A percentile compares a stretch with the other conserved stretches of the same genome.
Evolutionary conservation across 2,329 filamentous ascomycete genomes (phyloP).

Genomic region (Botrytis deweyae): DNA sequence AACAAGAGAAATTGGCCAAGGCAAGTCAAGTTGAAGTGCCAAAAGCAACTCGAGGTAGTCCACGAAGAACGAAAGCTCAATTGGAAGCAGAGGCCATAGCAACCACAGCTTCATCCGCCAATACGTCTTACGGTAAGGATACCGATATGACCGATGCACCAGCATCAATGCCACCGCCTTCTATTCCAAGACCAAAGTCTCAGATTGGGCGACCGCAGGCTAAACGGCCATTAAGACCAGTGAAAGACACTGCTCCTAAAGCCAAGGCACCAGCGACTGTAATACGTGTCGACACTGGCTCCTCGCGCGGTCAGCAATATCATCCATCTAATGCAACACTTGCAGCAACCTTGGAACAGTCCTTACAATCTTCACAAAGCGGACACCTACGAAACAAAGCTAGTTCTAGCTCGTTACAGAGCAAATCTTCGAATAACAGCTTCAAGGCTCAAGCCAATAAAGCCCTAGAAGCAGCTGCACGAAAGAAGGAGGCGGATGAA

Average conservation of each 20-base stretch:
- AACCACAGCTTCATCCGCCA: conserved; percentile 40
- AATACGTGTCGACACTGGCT: conserved; percentile 68
- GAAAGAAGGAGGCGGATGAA: conserved; percentile 84
- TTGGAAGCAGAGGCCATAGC: conserved; percentile 38
- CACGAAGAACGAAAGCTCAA: conserved; percentile 49
- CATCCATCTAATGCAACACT: conserved; percentile 58
- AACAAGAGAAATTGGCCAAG: conserved; percentile 47
- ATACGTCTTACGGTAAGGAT: conserved; percentile 44
- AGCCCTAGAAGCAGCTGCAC: conserved; percentile 71
- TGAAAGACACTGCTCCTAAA: conserved; percentile 58
- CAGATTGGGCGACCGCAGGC: conserved; percentile 50
- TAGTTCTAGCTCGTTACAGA: conserved; percentile 48
- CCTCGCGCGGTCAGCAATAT: conserved; percentile 62
- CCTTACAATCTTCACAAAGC: conserved; percentile 46
- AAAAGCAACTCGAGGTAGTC: conserved; percentile 51
- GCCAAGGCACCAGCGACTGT: conserved; percentile 66
- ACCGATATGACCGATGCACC: conserved; percentile 58
- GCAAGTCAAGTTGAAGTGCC: conserved; percentile 40
- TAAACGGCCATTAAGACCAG: conserved; percentile 61
- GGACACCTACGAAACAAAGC: conserved; percentile 58
- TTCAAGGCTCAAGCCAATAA: conserved; percentile 69
- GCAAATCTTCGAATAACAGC: conserved; percentile 49
- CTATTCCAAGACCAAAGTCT: conserved; percentile 53
- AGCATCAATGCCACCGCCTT: conserved; percentile 57
- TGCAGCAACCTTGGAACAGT: conserved; percentile 59